Percentiles rank a stretch among this genome's conserved stretches.
Conservation (phyloP, 441 rosid species). For the Croton laevigatus region DNA sequence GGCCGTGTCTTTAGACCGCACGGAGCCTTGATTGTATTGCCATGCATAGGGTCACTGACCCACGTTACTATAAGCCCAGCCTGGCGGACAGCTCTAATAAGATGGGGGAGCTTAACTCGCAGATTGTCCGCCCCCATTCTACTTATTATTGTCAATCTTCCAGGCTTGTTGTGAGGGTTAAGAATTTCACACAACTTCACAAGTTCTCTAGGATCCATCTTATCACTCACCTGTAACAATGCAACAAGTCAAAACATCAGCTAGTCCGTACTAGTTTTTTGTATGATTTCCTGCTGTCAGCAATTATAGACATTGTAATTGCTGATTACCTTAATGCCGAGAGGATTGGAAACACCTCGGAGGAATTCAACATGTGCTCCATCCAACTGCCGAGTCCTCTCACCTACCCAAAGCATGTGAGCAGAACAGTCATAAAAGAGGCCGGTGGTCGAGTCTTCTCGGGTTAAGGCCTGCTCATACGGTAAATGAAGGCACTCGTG, state of each 20-base stretch:
- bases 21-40: constrained; percentile 53
- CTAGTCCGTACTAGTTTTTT: background rate
- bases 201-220: constrained; percentile 51
- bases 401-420: constrained; percentile 61
- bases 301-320: background rate
- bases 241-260: constrained; percentile 12
- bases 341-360: constrained; percentile 52
- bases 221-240: constrained; percentile 43
- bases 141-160: constrained; percentile 42
- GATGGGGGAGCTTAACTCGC: constrained; percentile 45
- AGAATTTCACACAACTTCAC: constrained; percentile 44
- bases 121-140: constrained; percentile 54
- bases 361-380: constrained; percentile 60
- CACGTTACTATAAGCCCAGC: constrained; percentile 50
- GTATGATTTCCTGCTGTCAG: background rate
- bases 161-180: constrained; percentile 44
- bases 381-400: constrained; percentile 57
- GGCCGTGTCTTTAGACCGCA: constrained; percentile 49
- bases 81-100: constrained; percentile 39
- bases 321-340: constrained; percentile 45
- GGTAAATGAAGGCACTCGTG: constrained; percentile 58
- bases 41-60: constrained; percentile 58
- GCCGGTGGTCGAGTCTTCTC: constrained; percentile 58
- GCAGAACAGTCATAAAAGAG: constrained; percentile 58
- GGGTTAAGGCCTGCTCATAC: constrained; percentile 54